Evolutionary conservation across 2,329 filamentous ascomycete species (phyloP), one percentile per base, ranked within the genome.

Genomic region (Juglanconis sp.): DNA sequence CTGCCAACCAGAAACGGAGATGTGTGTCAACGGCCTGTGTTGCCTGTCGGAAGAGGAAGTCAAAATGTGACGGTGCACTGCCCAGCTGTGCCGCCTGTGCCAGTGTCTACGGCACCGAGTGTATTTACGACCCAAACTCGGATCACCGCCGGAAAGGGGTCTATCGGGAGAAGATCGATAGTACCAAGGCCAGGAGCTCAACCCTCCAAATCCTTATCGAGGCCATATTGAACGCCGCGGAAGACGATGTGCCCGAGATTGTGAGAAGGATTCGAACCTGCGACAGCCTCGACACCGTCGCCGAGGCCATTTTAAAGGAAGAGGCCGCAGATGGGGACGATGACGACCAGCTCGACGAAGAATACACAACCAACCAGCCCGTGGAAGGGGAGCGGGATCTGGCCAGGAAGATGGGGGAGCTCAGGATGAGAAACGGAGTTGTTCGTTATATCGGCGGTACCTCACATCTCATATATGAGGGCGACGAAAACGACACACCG

Each of bases 111-210:
- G 85, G 87, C 63, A 95, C 91, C 63, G 87, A 90, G 76, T 97
- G 95, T 73, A 82, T 97, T 65, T 98, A 98, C 79, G 94, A 98
- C 71, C 94, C 93, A 3, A 96, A 93, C 71, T 96, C 93, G 61
- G 95, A 99, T 73, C 93, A 97, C 73, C 89, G 95, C 53, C 88
- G 95, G 54, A 98, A 98, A 73, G 95, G 95, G 62, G 95, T 98
- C 53, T 98, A 98, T 74, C 93, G 94, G 70, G 92, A 96, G 75
- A 95, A 96, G 73, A 86, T 90, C 31, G 93, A 96, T 73, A 91
- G 86, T 70, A 83, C 94, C 72, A 96, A 96, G 76, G 93, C 92
- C 30, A 87, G 87, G 64, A 92, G 88, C 69, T 91, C 91, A 40
- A 98, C 94, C 1, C 79, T 98, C 58, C 91, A 97, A 72, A 92